Base-by-base conservation (phyloP, 1,284 basidiomycete species). In the Irpex sp. region DNA sequence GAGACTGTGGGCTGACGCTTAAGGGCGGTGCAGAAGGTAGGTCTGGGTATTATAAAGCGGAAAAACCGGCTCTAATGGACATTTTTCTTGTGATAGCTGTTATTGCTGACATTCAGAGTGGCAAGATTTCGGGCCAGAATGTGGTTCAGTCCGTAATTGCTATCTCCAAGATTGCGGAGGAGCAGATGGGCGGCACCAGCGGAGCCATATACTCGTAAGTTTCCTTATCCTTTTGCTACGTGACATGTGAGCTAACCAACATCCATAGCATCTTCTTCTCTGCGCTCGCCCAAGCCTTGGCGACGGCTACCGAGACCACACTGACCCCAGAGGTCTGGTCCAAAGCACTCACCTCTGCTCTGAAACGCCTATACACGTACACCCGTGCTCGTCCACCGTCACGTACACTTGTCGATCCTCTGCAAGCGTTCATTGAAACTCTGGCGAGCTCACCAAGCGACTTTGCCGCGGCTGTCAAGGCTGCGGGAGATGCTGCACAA, bases 141-240 rank as follows among this genome's bases (percentile, higher is more conserved):
- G 80, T 93, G 50, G 81, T 90, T 43, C 78, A 79, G 51, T 81
- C 83, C 55, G 78, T 94, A 61, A 84, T 93, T 46, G 78, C 81
- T 4, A 86, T 96, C 62, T 86, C 93, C 1, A 83, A 87, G 66
- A 85, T 90, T 26, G 88, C 89, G 3, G 93, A 95, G 76, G 88
- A 92, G 68, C 81, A 84, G 59, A 97, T 97, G 95, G 95, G 93
- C 36, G 95, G 95, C 17, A 97, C 95, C 4, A 92, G 89, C 65
- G 95, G 95, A 5, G 95, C 94, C 1, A 77, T 97, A 33, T 97
- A 96, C 74, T 94, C 93, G 90, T 93, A 68, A 66, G 87, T 69
- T 13, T 0, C 53, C 37, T 31, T 26, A 54, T 37, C 26, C n/a
- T 26, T 31, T 33, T 57, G 60, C 49, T 35, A 49, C 31, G 19